Evolutionary conservation across 2,329 filamentous ascomycete genomes (phyloP).

Genomic region (Aspergillus hiratsukae): DNA sequence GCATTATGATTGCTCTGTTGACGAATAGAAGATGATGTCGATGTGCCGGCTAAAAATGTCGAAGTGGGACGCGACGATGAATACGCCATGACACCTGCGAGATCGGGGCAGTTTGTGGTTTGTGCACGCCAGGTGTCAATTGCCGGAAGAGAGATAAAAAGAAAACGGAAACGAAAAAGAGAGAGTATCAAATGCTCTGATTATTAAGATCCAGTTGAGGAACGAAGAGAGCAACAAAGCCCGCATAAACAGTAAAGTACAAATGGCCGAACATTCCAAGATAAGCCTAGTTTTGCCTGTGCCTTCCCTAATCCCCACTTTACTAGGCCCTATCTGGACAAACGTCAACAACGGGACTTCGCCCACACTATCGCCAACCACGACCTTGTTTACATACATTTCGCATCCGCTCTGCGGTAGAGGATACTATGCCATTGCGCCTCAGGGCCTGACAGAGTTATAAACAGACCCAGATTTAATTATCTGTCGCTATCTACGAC

Average conservation of each 20-base stretch:
- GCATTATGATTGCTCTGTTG: conserved; percentile 26
- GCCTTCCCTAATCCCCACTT: conserved; percentile 6
- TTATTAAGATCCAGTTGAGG: conserved; percentile 6
- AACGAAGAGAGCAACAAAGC: background rate
- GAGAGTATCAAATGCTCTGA: background rate
- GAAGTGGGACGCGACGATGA: conserved; percentile 32
- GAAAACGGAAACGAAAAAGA: background rate
- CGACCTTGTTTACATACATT: conserved; percentile 17
- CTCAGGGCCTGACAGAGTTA: background rate
- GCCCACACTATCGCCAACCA: conserved; percentile 3
- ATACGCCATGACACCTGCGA: conserved; percentile 30
- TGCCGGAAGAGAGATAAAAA: background rate
- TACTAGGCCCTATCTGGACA: conserved; percentile 30
- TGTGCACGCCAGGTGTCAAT: background rate
- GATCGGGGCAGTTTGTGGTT: background rate
- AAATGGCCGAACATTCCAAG: background rate
- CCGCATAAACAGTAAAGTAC: background rate
- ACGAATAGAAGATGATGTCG: conserved; percentile 25
- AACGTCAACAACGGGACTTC: conserved; percentile 36
- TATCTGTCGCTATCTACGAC: background rate
- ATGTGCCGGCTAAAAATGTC: conserved; percentile 25
- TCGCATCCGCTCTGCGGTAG: background rate
- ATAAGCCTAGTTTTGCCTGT: background rate
- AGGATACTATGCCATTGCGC: background rate
- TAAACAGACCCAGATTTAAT: background rate